phyloP scores from a whole-genome alignment of 768 basidiomycete species.

The Rhodotorula toruloides region DNA sequence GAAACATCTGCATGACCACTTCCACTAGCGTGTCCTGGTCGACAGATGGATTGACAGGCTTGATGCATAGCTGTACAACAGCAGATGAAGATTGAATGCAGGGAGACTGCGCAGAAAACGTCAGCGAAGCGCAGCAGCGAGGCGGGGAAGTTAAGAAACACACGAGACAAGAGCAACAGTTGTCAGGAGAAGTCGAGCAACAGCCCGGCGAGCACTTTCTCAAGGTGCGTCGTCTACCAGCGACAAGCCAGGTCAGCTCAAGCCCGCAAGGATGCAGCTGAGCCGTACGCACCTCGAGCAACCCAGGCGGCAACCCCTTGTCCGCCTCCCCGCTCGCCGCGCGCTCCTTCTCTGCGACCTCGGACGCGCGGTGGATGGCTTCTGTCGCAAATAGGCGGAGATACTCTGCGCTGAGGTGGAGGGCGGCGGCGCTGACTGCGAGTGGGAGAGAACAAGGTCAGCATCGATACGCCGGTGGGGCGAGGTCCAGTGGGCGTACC shows the following conservation, averaged over 20 bases:
- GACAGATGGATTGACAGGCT: no score
- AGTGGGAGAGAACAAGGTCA: not conserved
- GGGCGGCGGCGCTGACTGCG: conserved; percentile 25
- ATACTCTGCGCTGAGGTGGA: conserved; percentile 33
- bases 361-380: conserved; percentile 28
- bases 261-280: no score
- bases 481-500: not conserved
- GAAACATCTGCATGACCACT: no score
- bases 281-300: conserved; percentile 20
- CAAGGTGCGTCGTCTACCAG: conserved; percentile 26
- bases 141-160: no score
- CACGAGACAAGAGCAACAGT: not conserved
- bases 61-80: no score
- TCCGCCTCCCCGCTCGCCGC: not conserved
- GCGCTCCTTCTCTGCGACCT: conserved; percentile 18
- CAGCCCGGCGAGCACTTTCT: conserved; percentile 30
- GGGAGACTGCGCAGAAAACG: no score
- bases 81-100: no score
- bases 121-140: no score
- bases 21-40: no score
- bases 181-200: conserved; percentile 29
- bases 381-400: conserved; percentile 32
- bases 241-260: not conserved
- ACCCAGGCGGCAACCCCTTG: not conserved
- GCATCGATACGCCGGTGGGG: no score